Evolutionary conservation across 768 basidiomycete genomes (phyloP), one percentile per base, ranked within the genome.

Genomic region (Cystofilobasidium bisporidii): DNA sequence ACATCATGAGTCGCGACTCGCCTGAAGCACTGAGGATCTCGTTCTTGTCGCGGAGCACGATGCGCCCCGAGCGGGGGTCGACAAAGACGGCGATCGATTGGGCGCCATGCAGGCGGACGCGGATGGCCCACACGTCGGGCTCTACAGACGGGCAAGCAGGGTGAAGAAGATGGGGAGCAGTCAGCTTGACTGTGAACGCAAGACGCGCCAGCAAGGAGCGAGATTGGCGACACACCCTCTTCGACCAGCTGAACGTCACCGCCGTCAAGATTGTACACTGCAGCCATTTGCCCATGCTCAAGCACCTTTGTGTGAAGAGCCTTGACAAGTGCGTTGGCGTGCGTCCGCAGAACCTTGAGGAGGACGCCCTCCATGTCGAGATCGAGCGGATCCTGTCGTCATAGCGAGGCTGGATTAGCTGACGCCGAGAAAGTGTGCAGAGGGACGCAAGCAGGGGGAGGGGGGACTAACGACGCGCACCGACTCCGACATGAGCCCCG

Each of bases 41-140:
- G 10, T 89, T 89, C 2, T 85, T 87, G 75, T 93, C 91, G 28
- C 85, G 82, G 57, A 93, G 80, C 69, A 83, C 86, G 70, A 93
- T 77, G 40, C 84, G 83, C 9, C 91, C 91, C 0, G 87, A 91
- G 71, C 89, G 81, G 5, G 85, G 78, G 71, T 93, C 91, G 47
- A 94, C 83, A 4, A 85, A 85, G 57, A 93, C 82, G 28, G 86
- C 79, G 24, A 90, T 85, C 20, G 86, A 78, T 72, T 91, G 87
- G 69, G 88, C 86, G 1, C 85, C 85, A 71, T 87, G 89, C 22
- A 91, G 78, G 71, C 85, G 83, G 15, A 87, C 80, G 32, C 82
- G 85, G 55, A 92, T 80, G 38, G 83, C 83, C 70, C 82, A 81
- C 20, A 78, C 74, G 55, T 81, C 81, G 43, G 38, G 17, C 14